Evolutionary conservation across 129 eudicot genomes (phyloP).

Genomic region (carrot (Daucus carota)): DNA sequence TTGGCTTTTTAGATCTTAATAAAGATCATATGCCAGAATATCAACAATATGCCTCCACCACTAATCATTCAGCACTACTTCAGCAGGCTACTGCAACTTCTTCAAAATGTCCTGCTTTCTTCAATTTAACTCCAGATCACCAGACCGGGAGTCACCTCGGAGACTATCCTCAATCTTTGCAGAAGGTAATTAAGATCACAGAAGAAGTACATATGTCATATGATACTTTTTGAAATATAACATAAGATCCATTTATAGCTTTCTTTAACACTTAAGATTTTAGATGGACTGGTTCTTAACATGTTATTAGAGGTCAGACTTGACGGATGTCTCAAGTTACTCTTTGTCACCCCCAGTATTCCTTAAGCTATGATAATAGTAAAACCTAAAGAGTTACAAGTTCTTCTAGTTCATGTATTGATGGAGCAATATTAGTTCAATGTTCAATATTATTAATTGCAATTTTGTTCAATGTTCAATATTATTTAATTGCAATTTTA

Average conservation of each 20-base stretch:
- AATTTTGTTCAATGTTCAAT: too few relatives aligned
- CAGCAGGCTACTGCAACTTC: not conserved
- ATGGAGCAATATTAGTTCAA: too few relatives aligned
- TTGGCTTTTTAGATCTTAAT: constrained; percentile 15
- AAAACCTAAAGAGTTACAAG: too few relatives aligned
- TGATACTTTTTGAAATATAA: too few relatives aligned
- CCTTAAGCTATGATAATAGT: too few relatives aligned
- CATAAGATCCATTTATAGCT: too few relatives aligned
- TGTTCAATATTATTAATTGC: too few relatives aligned
- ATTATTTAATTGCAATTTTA: not conserved
- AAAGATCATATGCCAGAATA: constrained; percentile 9
- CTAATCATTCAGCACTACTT: not conserved
- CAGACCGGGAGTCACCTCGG: not conserved
- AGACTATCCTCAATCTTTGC: constrained; percentile 2
- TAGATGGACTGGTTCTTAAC: too few relatives aligned
- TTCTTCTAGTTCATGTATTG: not conserved
- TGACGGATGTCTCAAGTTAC: too few relatives aligned
- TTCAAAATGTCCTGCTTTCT: not conserved
- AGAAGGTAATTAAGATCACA: constrained; percentile 17
- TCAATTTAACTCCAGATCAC: not conserved
- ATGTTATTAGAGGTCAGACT: too few relatives aligned
- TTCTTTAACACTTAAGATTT: too few relatives aligned
- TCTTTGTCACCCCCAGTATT: too few relatives aligned
- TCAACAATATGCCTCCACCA: not conserved
- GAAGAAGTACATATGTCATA: not conserved